phyloP scores from a whole-genome alignment of 768 basidiomycete species.

The Stropharia rugosoannulata region DNA sequence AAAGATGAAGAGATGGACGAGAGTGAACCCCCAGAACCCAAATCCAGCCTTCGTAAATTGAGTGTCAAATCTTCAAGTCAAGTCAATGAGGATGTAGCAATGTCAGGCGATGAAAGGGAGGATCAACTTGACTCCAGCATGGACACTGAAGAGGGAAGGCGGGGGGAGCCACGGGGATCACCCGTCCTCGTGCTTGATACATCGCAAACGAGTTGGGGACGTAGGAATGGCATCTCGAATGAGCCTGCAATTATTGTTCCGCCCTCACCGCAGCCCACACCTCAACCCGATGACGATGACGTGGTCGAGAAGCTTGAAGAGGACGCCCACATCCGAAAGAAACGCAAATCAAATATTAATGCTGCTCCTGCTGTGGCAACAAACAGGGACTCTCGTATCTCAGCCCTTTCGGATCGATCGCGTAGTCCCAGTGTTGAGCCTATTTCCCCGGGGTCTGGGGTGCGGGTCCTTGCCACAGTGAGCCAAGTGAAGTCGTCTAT shows the following conservation, averaged over 20 bases:
- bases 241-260: not conserved
- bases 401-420: not conserved
- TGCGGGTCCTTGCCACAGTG: too few species aligned
- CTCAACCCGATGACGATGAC: conserved; percentile 2
- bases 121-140: not conserved
- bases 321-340: conserved; percentile 29
- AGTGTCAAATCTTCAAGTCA: too few species aligned
- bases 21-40: too few species aligned
- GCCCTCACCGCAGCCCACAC: not conserved
- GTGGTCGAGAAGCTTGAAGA: conserved; percentile 9
- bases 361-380: not conserved
- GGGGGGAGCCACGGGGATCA: not conserved
- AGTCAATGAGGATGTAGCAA: too few species aligned
- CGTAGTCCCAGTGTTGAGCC: not conserved
- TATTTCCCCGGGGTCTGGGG: too few species aligned
- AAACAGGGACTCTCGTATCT: not conserved
- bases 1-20: not conserved
- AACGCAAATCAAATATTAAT: conserved; percentile 20
- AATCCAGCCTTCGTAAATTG: too few species aligned
- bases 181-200: conserved; percentile 15
- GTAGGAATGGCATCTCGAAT: conserved; percentile 25
- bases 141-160: conserved; percentile 5
- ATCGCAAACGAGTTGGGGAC: conserved; percentile 21
- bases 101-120: too few species aligned
- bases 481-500: too few species aligned